Base-by-base conservation (phyloP, 2,329 filamentous ascomycete genomes). In the Dactylellina parvicollis region DNA sequence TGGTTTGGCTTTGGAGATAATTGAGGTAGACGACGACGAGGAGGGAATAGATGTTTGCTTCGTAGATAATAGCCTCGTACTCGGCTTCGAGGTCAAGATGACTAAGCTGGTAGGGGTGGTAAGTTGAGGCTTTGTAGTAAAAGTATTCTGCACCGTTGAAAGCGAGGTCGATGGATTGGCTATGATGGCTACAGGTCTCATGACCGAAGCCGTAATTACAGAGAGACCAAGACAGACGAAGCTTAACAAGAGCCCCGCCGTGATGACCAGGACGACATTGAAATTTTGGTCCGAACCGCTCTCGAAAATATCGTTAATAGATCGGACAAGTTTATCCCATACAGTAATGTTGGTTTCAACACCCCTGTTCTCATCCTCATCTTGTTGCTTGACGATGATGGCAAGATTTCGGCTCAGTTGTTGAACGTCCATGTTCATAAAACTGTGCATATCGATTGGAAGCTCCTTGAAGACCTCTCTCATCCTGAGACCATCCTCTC, bases 371-470 rank as follows among this genome's bases (percentile, higher is more conserved):
- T 73, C 47, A 8, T 66, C 54, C 16, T 73, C 60, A 24, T 73
- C 60, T n/a, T 52, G 50, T 20, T 55, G 54, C 14, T 73, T 66
- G 20, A 73, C 60, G 38, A 86, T 77, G 64, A 82, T 83, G n/a
- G 84, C 83, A 20, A 86, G 77, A 74, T 85, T 85, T 69, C 84
- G 81, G 76, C 85, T 86, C 81, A 86, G 83, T 78, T 86, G 84
- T 52, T 84, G 80, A 26, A 83, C 81, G 75, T 85, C 84, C 69
- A 85, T 83, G 69, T 83, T 83, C 64, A 83, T 79, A 75, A 85
- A 86, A 9, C 83, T 84, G 1, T 78, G 77, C 16, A 85, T 77
- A 74, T 85, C 84, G 59, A 85, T 83, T 4, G 84, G 84, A 14
- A 85, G 77, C 38, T 83, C 80, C 60, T 81, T 80, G 57, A 82